Conservation (phyloP, 2,329 filamentous ascomycete genomes). For the Fusarium pseudoanthophilum region DNA sequence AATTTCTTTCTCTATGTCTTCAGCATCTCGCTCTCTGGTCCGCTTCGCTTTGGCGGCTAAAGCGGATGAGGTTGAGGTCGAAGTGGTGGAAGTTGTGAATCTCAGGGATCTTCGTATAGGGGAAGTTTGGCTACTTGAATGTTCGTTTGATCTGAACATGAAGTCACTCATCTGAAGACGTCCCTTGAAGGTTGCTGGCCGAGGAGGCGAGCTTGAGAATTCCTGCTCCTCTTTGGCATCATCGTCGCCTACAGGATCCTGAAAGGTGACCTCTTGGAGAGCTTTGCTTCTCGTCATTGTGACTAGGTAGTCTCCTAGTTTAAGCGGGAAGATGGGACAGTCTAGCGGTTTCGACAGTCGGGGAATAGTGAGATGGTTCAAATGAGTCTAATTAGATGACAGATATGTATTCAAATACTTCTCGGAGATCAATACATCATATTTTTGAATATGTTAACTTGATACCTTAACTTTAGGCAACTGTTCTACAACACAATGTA, state of each 20-base stretch:
- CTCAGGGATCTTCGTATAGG: slow-evolving; percentile 28
- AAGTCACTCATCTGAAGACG: slow-evolving; percentile 58
- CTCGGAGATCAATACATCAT: neutral
- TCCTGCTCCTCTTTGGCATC: neutral
- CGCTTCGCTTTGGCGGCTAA: slow-evolving; percentile 10
- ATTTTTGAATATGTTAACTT: neutral
- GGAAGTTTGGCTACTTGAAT: slow-evolving; percentile 25
- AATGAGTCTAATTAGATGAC: neutral
- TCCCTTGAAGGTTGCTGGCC: slow-evolving; percentile 55
- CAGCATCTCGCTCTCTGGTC: slow-evolving; percentile 7
- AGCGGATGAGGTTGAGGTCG: neutral
- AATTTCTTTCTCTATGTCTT: neutral
- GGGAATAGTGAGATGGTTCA: neutral
- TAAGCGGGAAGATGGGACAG: neutral
- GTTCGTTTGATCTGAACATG: slow-evolving; percentile 50
- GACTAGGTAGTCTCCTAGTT: neutral
- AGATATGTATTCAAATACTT: neutral
- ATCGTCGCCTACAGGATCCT: neutral
- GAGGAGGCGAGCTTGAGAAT: slow-evolving; percentile 25
- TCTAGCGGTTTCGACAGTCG: neutral
- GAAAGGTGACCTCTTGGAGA: neutral
- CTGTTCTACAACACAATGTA: neutral
- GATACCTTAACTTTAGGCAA: slow-evolving; percentile 7
- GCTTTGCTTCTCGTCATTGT: slow-evolving; percentile 17
- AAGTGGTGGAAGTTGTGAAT: slow-evolving; percentile 19